Percentiles rank a stretch among this genome's conserved stretches.
Evolutionary conservation across 2,329 filamentous ascomycete species (phyloP).

Genomic region (Escovopsis sp.): DNA sequence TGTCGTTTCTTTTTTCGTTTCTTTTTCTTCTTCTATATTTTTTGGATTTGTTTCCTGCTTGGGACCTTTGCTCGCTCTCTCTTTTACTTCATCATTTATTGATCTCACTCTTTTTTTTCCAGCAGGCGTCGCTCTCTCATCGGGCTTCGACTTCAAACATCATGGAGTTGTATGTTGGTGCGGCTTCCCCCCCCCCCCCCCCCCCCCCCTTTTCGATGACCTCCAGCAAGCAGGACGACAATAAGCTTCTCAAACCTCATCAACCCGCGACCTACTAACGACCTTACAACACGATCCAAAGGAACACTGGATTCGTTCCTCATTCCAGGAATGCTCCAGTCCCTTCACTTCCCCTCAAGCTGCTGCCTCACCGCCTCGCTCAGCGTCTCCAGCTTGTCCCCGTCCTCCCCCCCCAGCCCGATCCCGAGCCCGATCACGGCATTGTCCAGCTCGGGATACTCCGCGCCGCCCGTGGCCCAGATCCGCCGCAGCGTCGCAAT

Average conservation of each 20-base stretch:
- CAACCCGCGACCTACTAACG: too few relatives aligned
- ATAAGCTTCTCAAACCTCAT: too few relatives aligned
- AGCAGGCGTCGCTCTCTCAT: too few relatives aligned
- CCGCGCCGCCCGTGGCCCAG: constrained; percentile 57
- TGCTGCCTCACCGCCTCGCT: background rate
- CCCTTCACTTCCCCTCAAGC: background rate
- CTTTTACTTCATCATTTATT: background rate
- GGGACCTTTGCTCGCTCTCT: background rate
- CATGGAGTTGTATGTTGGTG: too few relatives aligned
- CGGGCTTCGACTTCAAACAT: too few relatives aligned
- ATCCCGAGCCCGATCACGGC: constrained; percentile 33
- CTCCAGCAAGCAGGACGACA: too few relatives aligned
- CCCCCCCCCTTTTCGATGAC: too few relatives aligned
- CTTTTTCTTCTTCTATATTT: background rate
- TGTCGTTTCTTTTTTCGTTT: constrained; percentile 5
- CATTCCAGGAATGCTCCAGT: background rate
- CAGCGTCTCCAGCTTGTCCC: constrained; percentile 33
- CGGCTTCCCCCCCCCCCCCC: too few relatives aligned
- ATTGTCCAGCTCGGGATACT: constrained; percentile 58
- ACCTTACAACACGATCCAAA: too few relatives aligned
- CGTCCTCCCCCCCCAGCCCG: too few relatives aligned
- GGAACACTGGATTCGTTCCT: too few relatives aligned
- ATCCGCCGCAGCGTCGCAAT: constrained; percentile 50
- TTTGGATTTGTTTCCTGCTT: background rate
- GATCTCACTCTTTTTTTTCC: background rate